Evolutionary conservation across 2,329 filamentous ascomycete genomes (phyloP), one percentile per base, ranked within the genome.

Genomic region (Pseudocercospora pini-densiflorae): DNA sequence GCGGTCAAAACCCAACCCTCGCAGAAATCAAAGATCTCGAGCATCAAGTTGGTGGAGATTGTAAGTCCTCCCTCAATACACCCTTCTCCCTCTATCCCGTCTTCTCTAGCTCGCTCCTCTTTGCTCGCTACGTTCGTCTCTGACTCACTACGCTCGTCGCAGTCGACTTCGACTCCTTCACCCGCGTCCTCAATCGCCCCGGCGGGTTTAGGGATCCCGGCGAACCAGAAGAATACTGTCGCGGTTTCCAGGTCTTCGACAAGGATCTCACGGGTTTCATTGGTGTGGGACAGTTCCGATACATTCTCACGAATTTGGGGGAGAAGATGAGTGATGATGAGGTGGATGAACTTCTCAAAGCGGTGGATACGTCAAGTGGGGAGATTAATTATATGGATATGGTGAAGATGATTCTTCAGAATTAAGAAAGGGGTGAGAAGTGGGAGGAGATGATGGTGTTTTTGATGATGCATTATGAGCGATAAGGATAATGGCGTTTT

Each of bases 261-360:
- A 99, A 99, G 84, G 95, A 99, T 80, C 91, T 97, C 89, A 97
- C 93, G 67, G 95, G 95, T 61, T 97, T 94, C 81, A 98, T 99
- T 79, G 95, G 94, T 64, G 94, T 98, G 71, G 95, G 95, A 65
- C 95, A 99, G 84, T 88, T 99, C 81, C 92, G 97, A 83, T 99
- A 99, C 84, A 88, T 99, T 79, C 83, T 99, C 77, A 99, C 95
- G 64, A 98, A 98, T 80, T 83, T 99, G 75, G 95, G 95, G 76
- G 95, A 99, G 90, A 98, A 98, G 87, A 97, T 99, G 93, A 92
- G 91, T 68, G 94, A 99, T 76, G 95, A 98, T 71, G 95, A 99
- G 86, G 95, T 99, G 58, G 94, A 98, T 80, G 95, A 99, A 87
- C 87, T 99, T 78, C 89, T 99, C 80, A 99, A 98, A 89, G 93